phyloP scores from a whole-genome alignment of 2,329 filamentous ascomycete genomes.

The Venturia oleaginea region DNA sequence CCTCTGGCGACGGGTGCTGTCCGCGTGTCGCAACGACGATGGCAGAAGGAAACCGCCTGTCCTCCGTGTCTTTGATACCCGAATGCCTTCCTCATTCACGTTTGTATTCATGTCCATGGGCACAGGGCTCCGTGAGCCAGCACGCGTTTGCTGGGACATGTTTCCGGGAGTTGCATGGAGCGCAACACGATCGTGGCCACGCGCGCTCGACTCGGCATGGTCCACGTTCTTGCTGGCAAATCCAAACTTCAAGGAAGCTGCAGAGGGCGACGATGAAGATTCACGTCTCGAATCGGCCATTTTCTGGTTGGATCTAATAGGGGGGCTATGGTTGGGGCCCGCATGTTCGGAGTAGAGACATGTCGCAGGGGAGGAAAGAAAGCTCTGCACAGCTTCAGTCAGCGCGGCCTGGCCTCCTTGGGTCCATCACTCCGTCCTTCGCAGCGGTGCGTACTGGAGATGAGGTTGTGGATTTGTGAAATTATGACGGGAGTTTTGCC shows the following conservation, averaged over 20 bases:
- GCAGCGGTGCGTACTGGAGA: neutral
- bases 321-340: neutral
- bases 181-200: neutral
- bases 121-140: neutral
- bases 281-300: neutral
- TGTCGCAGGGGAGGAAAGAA: neutral
- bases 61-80: slow-evolving; percentile 1
- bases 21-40: slow-evolving; percentile 6
- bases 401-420: neutral
- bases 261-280: neutral
- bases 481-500: neutral
- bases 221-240: neutral
- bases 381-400: neutral
- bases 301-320: neutral
- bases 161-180: neutral
- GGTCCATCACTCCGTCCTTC: neutral
- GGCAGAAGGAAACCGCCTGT: slow-evolving; percentile 13
- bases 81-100: neutral
- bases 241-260: slow-evolving; percentile 5
- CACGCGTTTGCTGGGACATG: neutral
- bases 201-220: neutral
- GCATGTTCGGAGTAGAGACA: neutral
- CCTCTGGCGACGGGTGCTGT: neutral
- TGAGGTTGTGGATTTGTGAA: neutral
- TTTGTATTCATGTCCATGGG: neutral